Conservation (phyloP, 768 basidiomycete species). For the Boletus sp. region DNA sequence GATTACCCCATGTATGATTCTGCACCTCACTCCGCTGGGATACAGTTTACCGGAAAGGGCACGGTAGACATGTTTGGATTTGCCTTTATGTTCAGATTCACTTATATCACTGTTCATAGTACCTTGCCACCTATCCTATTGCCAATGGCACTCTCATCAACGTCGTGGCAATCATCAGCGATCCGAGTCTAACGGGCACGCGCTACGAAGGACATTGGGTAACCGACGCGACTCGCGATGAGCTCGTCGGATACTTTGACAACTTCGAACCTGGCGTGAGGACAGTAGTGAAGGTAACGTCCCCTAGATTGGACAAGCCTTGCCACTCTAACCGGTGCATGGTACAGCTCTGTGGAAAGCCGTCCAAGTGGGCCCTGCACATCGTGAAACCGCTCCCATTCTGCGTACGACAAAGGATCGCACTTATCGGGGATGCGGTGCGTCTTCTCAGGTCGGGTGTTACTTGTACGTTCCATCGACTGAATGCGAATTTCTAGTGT, state of each 20-base stretch:
- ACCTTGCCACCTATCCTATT: slow-evolving; percentile 40
- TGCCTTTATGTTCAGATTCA: background rate
- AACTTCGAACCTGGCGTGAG: slow-evolving; percentile 39
- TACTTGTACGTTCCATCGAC: background rate
- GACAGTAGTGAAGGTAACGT: slow-evolving; percentile 28
- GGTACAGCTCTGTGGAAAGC: slow-evolving; percentile 34
- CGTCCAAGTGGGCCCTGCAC: slow-evolving; percentile 46
- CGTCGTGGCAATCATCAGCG: slow-evolving; percentile 30
- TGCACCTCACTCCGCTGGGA: slow-evolving; percentile 5
- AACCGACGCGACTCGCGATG: slow-evolving; percentile 29
- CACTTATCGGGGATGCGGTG: slow-evolving; percentile 49
- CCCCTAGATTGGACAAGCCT: background rate
- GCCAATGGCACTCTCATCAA: slow-evolving; percentile 38
- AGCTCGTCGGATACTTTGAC: slow-evolving; percentile 31
- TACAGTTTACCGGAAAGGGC: slow-evolving; percentile 15
- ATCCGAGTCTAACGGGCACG: slow-evolving; percentile 31
- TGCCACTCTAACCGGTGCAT: background rate
- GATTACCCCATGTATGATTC: background rate
- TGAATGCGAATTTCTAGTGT: background rate
- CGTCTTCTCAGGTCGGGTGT: background rate
- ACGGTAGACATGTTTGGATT: background rate
- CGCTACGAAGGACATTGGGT: slow-evolving; percentile 34
- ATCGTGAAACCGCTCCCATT: slow-evolving; percentile 40
- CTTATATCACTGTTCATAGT: slow-evolving; percentile 25
- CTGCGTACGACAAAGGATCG: slow-evolving; percentile 40